Percentiles rank a stretch among this genome's conserved stretches.
These are phyloP conservation scores for Neurospora sp. DNA, from an alignment of 2,329 filamentous ascomycete genomes.

Conservation along the genomic window DNA sequence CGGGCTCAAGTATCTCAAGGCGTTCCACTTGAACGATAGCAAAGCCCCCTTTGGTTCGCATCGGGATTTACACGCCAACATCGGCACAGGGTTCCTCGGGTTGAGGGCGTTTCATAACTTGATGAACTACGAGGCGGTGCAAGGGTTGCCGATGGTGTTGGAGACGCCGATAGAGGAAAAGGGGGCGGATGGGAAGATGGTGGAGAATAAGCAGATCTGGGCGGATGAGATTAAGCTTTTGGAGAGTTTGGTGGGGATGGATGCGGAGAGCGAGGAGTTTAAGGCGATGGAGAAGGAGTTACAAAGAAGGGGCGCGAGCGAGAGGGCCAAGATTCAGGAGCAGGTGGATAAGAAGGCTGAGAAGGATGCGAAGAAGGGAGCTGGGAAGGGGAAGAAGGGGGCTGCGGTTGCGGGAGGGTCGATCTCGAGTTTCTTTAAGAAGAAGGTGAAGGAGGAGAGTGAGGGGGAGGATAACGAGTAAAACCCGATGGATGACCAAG, in stretches of 20 bases:
- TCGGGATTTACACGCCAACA: slow-evolving; percentile 89
- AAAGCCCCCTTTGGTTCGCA: slow-evolving; percentile 78
- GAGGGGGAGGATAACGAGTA: slow-evolving; percentile 13
- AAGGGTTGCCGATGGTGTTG: slow-evolving; percentile 78
- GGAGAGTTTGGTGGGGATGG: slow-evolving; percentile 78
- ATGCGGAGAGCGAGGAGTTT: slow-evolving; percentile 67
- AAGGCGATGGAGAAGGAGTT: slow-evolving; percentile 52
- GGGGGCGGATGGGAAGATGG: slow-evolving; percentile 51
- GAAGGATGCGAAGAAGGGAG: slow-evolving; percentile 43
- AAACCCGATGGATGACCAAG: slow-evolving; percentile 6
- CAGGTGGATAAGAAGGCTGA: slow-evolving; percentile 68
- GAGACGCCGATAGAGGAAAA: slow-evolving; percentile 86
- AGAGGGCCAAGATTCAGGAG: slow-evolving; percentile 65
- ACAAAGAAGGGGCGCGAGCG: slow-evolving; percentile 55
- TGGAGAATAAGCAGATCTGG: slow-evolving; percentile 79
- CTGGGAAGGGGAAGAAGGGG: slow-evolving; percentile 22
- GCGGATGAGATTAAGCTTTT: slow-evolving; percentile 90
- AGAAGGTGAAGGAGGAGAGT: slow-evolving; percentile 19
- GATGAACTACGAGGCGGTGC: slow-evolving; percentile 70
- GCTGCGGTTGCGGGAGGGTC: slow-evolving; percentile 15
- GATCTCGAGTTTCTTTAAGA: slow-evolving; percentile 9
- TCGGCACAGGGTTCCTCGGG: slow-evolving; percentile 88
- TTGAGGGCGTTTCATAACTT: slow-evolving; percentile 83
- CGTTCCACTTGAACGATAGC: slow-evolving; percentile 89
- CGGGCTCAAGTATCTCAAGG: slow-evolving; percentile 68